These are phyloP conservation scores for Claviceps monticola DNA, from an alignment of 2,329 filamentous ascomycete species.

Conservation along the genomic window DNA sequence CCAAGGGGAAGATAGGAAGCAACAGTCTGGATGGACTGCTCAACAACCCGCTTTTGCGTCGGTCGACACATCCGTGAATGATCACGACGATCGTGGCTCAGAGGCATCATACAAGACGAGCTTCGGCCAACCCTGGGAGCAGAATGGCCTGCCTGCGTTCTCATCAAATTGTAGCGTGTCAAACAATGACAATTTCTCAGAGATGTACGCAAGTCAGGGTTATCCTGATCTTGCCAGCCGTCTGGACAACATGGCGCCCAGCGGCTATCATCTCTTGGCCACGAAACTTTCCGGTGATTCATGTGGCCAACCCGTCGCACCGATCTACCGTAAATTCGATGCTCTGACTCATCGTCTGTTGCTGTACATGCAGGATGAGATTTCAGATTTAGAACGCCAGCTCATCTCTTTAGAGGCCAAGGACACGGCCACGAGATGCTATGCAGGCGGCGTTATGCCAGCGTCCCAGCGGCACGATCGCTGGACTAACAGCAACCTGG, in stretches of 20 bases:
- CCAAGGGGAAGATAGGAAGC: not conserved
- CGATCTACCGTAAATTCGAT: conserved; percentile 74
- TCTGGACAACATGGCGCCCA: conserved; percentile 17
- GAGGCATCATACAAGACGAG: not conserved
- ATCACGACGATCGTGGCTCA: not conserved
- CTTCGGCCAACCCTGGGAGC: conserved; percentile 1
- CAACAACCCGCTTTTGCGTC: not conserved
- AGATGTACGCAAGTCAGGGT: not conserved
- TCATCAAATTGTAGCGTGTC: conserved; percentile 1
- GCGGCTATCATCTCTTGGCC: conserved; percentile 51
- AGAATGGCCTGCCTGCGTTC: not conserved
- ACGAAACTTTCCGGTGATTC: conserved; percentile 29
- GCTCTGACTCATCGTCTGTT: conserved; percentile 70
- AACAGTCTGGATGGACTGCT: not conserved
- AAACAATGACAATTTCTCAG: conserved; percentile 2
- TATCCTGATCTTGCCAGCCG: not conserved
- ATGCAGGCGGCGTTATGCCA: conserved; percentile 32
- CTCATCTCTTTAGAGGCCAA: conserved; percentile 52
- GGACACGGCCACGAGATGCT: conserved; percentile 34
- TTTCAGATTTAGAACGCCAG: conserved; percentile 67
- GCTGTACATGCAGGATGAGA: conserved; percentile 73
- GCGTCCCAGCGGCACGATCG: conserved; percentile 47
- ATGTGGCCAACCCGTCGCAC: conserved; percentile 24
- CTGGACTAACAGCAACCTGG: conserved; percentile 39
- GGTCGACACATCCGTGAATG: not conserved